Base-by-base conservation (phyloP, 768 basidiomycete genomes). In the Daedaleopsis sinensis region DNA sequence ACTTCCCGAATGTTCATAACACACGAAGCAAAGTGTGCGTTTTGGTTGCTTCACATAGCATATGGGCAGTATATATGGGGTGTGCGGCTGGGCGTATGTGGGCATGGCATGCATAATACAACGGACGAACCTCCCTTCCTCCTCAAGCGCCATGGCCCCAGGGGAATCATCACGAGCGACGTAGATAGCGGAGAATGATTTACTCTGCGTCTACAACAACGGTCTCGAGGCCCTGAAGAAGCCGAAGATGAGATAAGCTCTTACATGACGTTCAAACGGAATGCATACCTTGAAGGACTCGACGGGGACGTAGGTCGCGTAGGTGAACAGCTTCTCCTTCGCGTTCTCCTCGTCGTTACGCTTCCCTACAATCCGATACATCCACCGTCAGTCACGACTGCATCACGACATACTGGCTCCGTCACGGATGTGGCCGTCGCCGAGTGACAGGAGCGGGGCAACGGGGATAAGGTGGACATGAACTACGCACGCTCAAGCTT, bases 281-380 rank as follows among this genome's bases (percentile, higher is more conserved):
- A 15, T 36, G n/a, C 59, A 12, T 59, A 89, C 95, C 89, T 96
- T 96, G 89, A 94, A 94, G 48, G 88, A 78, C 9, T 76, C 70
- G 48, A 93, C 92, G 49, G 86, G 81, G 58, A 97, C 88, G 73
- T 91, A 84, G 61, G 85, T 85, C 65, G 92, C 95, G 74, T 94
- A 93, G 35, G 93, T 96, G 84, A 80, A 98, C 58, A 97, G 89
- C 82, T 96, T 97, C 84, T 96, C 96, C 82, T 96, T 97, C 61
- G 97, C 96, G 70, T 89, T 91, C 83, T 99, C 96, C 70, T 98
- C 96, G 78, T 99, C 96, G 77, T 98, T 98, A 72, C 97, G 92
- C 82, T 96, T 96, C 71, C 96, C 92, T 95, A 69, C 2, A 71
- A 32, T 23, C 11, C 51, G 54, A 48, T 8, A 38, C 21, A 15